Percentiles rank a stretch among this genome's conserved stretches.
Evolutionary conservation across 352 stramenopile species (phyloP).

Genomic region (Phytopythium cucurbitacearum): DNA sequence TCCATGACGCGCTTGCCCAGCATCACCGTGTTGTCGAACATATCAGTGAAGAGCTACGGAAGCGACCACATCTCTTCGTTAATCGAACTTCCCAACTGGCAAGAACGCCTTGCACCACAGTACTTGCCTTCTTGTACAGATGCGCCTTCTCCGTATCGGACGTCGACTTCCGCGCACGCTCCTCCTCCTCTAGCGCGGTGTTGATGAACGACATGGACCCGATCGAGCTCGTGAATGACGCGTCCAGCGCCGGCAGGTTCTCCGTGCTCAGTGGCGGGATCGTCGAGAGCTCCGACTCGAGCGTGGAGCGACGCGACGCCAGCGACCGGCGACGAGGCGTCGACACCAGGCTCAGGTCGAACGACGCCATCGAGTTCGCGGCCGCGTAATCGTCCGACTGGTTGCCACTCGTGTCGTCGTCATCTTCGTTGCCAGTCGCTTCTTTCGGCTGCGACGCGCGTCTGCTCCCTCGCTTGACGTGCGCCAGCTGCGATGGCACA

Average conservation of each 20-base stretch:
- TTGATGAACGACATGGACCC: constrained; percentile 56
- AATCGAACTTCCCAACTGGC: too few relatives aligned
- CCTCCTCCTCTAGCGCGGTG: constrained; percentile 57
- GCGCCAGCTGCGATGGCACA: constrained; percentile 3
- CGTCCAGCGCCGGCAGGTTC: constrained; percentile 6
- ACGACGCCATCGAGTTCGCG: background rate
- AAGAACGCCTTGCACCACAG: background rate
- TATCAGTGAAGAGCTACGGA: constrained; percentile 59
- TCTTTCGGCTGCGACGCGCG: constrained; percentile 1
- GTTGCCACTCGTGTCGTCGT: constrained; percentile 3
- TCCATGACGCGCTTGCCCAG: constrained; percentile 38
- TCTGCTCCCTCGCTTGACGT: constrained; percentile 6
- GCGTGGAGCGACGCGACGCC: constrained; percentile 10
- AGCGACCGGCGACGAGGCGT: constrained; percentile 13
- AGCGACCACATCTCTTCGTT: background rate
- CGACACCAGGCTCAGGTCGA: constrained; percentile 8
- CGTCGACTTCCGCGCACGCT: constrained; percentile 46
- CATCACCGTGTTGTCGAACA: constrained; percentile 51
- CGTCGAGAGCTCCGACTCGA: constrained; percentile 6
- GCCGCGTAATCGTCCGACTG: background rate
- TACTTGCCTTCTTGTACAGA: constrained; percentile 73
- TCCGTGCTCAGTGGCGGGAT: constrained; percentile 1
- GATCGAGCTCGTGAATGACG: constrained; percentile 21
- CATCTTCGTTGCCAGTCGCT: background rate
- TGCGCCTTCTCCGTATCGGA: constrained; percentile 56